Evolutionary conservation across 345 rosid species (phyloP), one percentile per base, ranked within the genome.

Genomic region (Pistacia vera): DNA sequence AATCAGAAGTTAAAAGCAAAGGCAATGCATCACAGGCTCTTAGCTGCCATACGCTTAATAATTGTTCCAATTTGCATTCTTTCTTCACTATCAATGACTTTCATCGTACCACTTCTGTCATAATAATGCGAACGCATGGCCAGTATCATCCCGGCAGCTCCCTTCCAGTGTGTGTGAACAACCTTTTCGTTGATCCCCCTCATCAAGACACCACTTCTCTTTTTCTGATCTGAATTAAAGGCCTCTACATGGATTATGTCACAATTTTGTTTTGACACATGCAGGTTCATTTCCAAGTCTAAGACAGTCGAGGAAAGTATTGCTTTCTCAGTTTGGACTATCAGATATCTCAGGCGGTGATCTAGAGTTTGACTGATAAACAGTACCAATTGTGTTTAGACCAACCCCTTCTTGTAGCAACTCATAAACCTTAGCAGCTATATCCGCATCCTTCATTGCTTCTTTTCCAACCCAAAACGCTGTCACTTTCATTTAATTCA

Each of bases 251-350:
- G 25, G 25, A 22, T 22, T 22, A 22, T 22, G 25, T 22, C 25
- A 22, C 0, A 22, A 22, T 22, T 22, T 22, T 44, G 41, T 59
- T 55, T 83, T 10, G 57, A 67, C 4, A 77, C 86, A 28, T 86
- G 77, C 36, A 84, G 48, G 56, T 78, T 69, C 82, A 87, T 78
- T 0, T 83, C 80, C 73, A 84, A 66, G 78, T 81, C 76, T 0
- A 66, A 1, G 16, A 80, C 81, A 72, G 82, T 90, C 89, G 89
- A 85, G 25, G 77, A 73, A 51, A 86, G 84, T 66, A 86, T 81
- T 35, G 90, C 88, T 75, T 86, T 85, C 77, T 86, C 90, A 3
- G 88, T 22, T 89, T 3, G 90, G 92, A 51, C 86, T 77, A 2
- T 85, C 87, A n/a, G 83, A 74, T 54, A 89, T 22, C 25, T 22